A percentile compares a stretch with the other conserved stretches of the same genome.
These are phyloP conservation scores for Coniosporium tulheliwenetii DNA, from an alignment of 2,329 filamentous ascomycete genomes.

Conservation along the genomic window DNA sequence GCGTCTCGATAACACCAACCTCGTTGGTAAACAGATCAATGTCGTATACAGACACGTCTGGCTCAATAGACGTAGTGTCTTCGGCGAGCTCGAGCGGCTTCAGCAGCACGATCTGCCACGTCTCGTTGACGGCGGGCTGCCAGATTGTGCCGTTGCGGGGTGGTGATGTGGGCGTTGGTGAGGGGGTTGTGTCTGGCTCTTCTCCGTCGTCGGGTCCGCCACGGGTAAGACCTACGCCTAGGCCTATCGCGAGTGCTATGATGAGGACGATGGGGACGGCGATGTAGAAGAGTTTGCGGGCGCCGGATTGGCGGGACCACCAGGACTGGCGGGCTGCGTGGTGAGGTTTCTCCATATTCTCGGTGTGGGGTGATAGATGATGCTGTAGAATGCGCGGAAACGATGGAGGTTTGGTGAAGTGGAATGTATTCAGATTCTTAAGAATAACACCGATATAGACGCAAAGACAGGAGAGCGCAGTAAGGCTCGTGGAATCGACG, in stretches of 20 bases:
- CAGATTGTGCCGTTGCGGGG: conserved; percentile 17
- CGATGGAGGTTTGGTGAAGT: too few relatives aligned
- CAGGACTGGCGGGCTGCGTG: background rate
- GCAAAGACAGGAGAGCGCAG: too few relatives aligned
- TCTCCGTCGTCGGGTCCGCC: background rate
- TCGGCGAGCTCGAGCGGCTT: conserved; percentile 20
- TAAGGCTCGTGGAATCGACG: too few relatives aligned
- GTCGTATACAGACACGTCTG: conserved; percentile 42
- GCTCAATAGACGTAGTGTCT: conserved; percentile 22
- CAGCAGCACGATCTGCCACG: conserved; percentile 48
- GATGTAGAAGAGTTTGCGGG: background rate
- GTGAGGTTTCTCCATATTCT: too few relatives aligned
- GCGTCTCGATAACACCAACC: conserved; percentile 26
- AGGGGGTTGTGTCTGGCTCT: too few relatives aligned
- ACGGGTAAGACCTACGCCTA: conserved; percentile 36
- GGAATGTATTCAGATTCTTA: too few relatives aligned
- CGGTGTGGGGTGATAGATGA: too few relatives aligned
- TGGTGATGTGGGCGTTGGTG: too few relatives aligned
- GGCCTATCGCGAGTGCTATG: conserved; percentile 35
- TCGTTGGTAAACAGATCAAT: conserved; percentile 43
- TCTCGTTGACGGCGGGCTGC: conserved; percentile 35
- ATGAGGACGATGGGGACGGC: conserved; percentile 5
- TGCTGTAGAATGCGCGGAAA: too few relatives aligned
- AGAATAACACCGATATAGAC: too few relatives aligned
- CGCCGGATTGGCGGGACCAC: background rate